A percentile compares a stretch with the other conserved stretches of the same genome.
Evolutionary conservation across 805 yeast species (phyloP).

Genomic region (Yarrowia yakushimensis): DNA sequence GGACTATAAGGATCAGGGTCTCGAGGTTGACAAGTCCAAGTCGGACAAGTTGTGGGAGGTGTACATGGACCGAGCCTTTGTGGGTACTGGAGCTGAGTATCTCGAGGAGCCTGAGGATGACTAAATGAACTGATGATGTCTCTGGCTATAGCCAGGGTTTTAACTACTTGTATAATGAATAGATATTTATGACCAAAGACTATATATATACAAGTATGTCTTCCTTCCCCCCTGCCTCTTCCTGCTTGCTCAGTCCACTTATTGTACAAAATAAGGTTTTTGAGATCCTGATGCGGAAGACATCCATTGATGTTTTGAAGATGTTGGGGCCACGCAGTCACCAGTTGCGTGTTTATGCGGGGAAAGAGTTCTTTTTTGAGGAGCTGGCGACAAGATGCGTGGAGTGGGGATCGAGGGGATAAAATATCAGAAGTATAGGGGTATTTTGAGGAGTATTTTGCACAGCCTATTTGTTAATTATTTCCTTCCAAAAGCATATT

Average conservation of each 20-base stretch:
- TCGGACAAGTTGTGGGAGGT: conserved; percentile 39
- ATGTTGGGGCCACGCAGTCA: not conserved
- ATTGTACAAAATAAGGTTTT: not conserved
- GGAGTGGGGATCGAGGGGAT: not conserved
- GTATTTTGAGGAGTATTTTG: not conserved
- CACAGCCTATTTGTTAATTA: too few species aligned
- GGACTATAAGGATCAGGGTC: conserved; percentile 7
- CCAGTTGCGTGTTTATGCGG: not conserved
- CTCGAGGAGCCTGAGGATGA: conserved; percentile 16
- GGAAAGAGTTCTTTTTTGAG: not conserved
- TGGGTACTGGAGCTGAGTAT: conserved; percentile 59
- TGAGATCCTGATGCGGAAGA: not conserved
- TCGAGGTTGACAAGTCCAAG: conserved; percentile 24
- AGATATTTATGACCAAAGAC: not conserved
- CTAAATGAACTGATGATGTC: not conserved
- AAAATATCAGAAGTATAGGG: not conserved
- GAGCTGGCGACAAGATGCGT: conserved; percentile 14
- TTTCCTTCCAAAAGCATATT: too few species aligned
- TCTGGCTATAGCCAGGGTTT: not conserved
- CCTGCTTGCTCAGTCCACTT: conserved; percentile 12
- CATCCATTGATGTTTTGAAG: not conserved
- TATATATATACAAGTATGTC: too few species aligned
- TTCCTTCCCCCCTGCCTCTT: not conserved
- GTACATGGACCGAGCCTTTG: conserved; percentile 58
- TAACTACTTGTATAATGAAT: not conserved